phyloP scores from a whole-genome alignment of 345 rosid species.

The Hibiscus mutabilis region DNA sequence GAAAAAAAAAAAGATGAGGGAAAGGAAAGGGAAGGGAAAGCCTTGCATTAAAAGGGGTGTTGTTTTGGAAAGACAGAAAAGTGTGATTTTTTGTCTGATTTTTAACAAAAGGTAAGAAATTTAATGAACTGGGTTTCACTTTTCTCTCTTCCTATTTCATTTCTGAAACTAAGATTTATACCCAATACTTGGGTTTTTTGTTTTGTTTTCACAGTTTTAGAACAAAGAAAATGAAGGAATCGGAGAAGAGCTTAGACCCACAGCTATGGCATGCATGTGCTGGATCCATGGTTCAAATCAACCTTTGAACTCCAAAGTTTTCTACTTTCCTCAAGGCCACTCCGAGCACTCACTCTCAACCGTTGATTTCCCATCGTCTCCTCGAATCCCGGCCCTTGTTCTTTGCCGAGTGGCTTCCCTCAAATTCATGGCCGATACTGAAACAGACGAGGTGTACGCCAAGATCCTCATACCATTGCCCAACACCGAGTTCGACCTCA shows the following conservation, averaged over 20 bases:
- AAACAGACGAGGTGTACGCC: constrained; percentile 75
- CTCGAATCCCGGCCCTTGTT: constrained; percentile 47
- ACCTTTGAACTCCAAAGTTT: constrained; percentile 51
- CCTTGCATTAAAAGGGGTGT: constrained; percentile 6
- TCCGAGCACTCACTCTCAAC: constrained; percentile 60
- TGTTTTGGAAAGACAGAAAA: constrained; percentile 8
- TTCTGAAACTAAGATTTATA: neutral
- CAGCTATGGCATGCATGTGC: constrained; percentile 99
- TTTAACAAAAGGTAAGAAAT: constrained; percentile 12
- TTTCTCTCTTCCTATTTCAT: neutral
- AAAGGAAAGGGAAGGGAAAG: neutral
- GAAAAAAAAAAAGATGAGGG: neutral
- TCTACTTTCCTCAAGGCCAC: constrained; percentile 92
- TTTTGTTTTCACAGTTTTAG: neutral
- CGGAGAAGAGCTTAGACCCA: constrained; percentile 65
- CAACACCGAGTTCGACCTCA: constrained; percentile 22
- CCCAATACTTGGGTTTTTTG: neutral
- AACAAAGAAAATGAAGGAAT: constrained; percentile 29
- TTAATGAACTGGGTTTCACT: constrained; percentile 12
- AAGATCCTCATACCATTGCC: constrained; percentile 56
- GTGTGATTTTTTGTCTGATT: constrained; percentile 1
- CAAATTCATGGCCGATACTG: constrained; percentile 73
- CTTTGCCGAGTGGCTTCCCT: constrained; percentile 61
- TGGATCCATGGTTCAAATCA: constrained; percentile 89
- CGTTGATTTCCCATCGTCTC: constrained; percentile 46